Percentiles rank a stretch among this genome's conserved stretches.
phyloP scores from a whole-genome alignment of 805 yeast species.

The Schizosaccharomyces japonicus region DNA sequence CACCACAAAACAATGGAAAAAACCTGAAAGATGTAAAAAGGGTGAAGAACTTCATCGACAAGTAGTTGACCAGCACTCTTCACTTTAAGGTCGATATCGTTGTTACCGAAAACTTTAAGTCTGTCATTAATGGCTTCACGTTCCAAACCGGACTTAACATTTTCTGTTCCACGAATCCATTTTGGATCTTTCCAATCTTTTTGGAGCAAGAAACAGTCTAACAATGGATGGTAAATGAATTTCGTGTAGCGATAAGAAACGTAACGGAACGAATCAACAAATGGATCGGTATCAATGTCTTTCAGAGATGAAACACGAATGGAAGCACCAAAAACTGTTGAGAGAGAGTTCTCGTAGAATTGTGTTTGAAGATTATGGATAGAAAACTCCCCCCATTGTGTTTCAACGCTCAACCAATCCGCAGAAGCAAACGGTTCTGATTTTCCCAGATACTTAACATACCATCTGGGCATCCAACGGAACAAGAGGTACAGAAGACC shows the following conservation, averaged over 20 bases:
- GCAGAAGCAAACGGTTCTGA: constrained; percentile 51
- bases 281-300: constrained; percentile 26
- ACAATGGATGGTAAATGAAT: constrained; percentile 64
- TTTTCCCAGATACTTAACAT: constrained; percentile 42
- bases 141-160: constrained; percentile 36
- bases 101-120: constrained; percentile 47
- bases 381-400: constrained; percentile 69
- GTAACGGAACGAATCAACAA: constrained; percentile 42
- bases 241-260: constrained; percentile 67
- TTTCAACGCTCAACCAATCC: constrained; percentile 85
- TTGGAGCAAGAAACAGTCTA: constrained; percentile 64
- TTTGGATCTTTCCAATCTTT: constrained; percentile 63
- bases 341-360: constrained; percentile 48
- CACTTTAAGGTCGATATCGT: constrained; percentile 51
- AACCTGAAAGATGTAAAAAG: constrained; percentile 83
- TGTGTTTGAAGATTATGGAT: constrained; percentile 31
- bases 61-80: constrained; percentile 42
- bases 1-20: constrained; percentile 83
- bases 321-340: constrained; percentile 30
- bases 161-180: constrained; percentile 32
- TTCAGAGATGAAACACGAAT: constrained; percentile 9
- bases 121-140: constrained; percentile 48
- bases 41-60: constrained; percentile 75
- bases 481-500: constrained; percentile 54
- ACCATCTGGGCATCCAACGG: constrained; percentile 68